These are phyloP conservation scores for Pistacia atlantica DNA, from an alignment of 345 rosid species.

Conservation along the genomic window DNA sequence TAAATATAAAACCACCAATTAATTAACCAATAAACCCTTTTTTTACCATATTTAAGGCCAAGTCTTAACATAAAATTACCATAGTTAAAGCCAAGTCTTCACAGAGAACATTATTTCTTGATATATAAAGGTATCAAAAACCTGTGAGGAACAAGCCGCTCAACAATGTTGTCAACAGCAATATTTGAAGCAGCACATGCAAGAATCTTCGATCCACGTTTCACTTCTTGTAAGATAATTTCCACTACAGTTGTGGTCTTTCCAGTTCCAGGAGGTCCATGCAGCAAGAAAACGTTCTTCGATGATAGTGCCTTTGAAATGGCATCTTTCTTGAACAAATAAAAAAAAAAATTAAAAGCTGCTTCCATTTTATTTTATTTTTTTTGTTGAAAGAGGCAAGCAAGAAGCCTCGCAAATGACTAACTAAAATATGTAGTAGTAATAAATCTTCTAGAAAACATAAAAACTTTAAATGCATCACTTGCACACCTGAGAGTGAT, in stretches of 20 bases:
- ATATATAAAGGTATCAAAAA: slow-evolving; percentile 25
- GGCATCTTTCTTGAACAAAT: slow-evolving; percentile 72
- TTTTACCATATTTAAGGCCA: background rate
- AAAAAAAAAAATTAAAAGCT: background rate
- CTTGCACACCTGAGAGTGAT: slow-evolving; percentile 75
- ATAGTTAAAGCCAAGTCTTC: slow-evolving; percentile 4
- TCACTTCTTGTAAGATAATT: slow-evolving; percentile 90
- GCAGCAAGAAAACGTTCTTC: slow-evolving; percentile 80
- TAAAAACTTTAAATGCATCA: background rate
- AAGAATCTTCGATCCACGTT: slow-evolving; percentile 91
- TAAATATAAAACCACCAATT: background rate
- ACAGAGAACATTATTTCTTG: background rate
- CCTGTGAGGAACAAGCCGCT: slow-evolving; percentile 92
- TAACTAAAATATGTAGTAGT: background rate
- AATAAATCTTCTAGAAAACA: background rate
- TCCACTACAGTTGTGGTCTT: slow-evolving; percentile 98
- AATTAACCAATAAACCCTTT: background rate
- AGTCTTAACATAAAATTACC: background rate
- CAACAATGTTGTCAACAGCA: slow-evolving; percentile 98
- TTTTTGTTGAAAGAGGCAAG: slow-evolving; percentile 7
- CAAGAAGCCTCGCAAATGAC: slow-evolving; percentile 9
- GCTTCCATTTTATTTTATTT: slow-evolving; percentile 16
- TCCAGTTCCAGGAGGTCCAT: slow-evolving; percentile 99
- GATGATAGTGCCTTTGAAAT: slow-evolving; percentile 81
- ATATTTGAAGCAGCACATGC: slow-evolving; percentile 99